Percentiles rank a stretch among this genome's conserved stretches.
Conservation (phyloP, 495 filamentous ascomycete species). For the Hypoxylon subgilvum region DNA sequence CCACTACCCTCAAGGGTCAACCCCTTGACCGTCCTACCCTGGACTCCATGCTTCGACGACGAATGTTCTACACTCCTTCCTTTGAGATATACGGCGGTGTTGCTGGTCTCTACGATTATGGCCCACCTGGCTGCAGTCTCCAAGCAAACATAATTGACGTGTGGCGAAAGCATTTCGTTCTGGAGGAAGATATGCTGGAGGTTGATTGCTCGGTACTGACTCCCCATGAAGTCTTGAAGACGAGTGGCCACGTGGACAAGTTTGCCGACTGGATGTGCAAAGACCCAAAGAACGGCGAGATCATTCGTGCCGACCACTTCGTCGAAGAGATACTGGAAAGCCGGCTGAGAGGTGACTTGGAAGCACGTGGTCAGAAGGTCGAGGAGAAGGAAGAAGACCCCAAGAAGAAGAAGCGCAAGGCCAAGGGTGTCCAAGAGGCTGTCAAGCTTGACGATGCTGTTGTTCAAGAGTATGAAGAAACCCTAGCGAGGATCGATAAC, state of each 20-base stretch:
- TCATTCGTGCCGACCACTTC: constrained; percentile 92
- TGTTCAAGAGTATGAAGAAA: constrained; percentile 73
- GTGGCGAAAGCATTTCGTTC: constrained; percentile 92
- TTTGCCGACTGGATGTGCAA: constrained; percentile 99
- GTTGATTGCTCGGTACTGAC: constrained; percentile 86
- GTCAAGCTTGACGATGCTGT: constrained; percentile 70
- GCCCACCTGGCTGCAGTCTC: constrained; percentile 79
- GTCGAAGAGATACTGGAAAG: constrained; percentile 90
- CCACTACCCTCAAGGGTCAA: constrained; percentile 85
- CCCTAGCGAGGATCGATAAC: constrained; percentile 78
- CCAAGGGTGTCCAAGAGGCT: constrained; percentile 62
- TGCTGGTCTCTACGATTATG: constrained; percentile 84
- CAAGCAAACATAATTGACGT: constrained; percentile 85
- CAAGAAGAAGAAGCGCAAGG: constrained; percentile 56
- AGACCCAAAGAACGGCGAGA: constrained; percentile 95
- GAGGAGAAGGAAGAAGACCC: constrained; percentile 64
- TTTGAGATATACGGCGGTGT: constrained; percentile 95
- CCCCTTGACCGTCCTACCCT: constrained; percentile 79
- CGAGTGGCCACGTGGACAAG: constrained; percentile 94
- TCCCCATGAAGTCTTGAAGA: constrained; percentile 91
- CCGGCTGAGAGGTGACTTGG: constrained; percentile 79
- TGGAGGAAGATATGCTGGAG: constrained; percentile 91
- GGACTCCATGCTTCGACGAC: constrained; percentile 82
- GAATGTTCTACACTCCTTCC: constrained; percentile 91
- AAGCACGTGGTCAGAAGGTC: constrained; percentile 74